Percentiles rank a stretch among this genome's conserved stretches.
phyloP scores from a whole-genome alignment of 2,329 filamentous ascomycete species.

The Calonectria hongkongensis region DNA sequence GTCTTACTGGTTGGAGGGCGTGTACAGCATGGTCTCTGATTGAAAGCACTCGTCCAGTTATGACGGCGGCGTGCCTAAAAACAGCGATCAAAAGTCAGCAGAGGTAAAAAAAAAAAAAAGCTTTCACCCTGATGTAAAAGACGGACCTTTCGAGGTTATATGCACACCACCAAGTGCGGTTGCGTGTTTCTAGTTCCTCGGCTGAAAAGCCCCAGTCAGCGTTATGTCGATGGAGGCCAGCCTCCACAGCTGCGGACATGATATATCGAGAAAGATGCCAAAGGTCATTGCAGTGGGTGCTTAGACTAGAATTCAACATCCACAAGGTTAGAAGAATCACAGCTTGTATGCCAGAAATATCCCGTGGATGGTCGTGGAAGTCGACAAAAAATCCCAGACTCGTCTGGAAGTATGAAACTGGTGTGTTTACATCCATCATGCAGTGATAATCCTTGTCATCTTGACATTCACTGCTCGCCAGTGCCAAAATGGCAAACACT shows the following conservation, averaged over 20 bases:
- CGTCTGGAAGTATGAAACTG: conserved; percentile 49
- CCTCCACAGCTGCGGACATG: conserved; percentile 54
- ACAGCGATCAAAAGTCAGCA: background rate
- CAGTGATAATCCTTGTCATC: conserved; percentile 41
- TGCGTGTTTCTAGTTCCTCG: conserved; percentile 50
- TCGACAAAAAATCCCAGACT: conserved; percentile 47
- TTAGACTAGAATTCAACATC: conserved; percentile 50
- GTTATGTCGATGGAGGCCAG: conserved; percentile 51
- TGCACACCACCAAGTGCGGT: conserved; percentile 52
- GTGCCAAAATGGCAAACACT: conserved; percentile 45
- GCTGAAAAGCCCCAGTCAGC: conserved; percentile 43
- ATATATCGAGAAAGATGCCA: conserved; percentile 53
- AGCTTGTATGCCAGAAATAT: conserved; percentile 47
- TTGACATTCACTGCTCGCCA: conserved; percentile 42
- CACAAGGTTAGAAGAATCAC: conserved; percentile 50
- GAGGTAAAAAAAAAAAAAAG: too few species aligned
- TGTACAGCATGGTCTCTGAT: conserved; percentile 52
- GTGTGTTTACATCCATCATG: conserved; percentile 50
- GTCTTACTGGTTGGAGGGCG: conserved; percentile 41
- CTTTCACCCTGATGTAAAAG: background rate
- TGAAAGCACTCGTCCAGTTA: conserved; percentile 51
- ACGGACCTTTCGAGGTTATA: conserved; percentile 48
- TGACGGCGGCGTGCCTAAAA: conserved; percentile 46
- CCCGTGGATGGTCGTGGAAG: conserved; percentile 45
- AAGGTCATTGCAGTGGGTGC: conserved; percentile 50